Conservation (phyloP, 2,329 filamentous ascomycete genomes). For the Intubia oerlemansii region DNA sequence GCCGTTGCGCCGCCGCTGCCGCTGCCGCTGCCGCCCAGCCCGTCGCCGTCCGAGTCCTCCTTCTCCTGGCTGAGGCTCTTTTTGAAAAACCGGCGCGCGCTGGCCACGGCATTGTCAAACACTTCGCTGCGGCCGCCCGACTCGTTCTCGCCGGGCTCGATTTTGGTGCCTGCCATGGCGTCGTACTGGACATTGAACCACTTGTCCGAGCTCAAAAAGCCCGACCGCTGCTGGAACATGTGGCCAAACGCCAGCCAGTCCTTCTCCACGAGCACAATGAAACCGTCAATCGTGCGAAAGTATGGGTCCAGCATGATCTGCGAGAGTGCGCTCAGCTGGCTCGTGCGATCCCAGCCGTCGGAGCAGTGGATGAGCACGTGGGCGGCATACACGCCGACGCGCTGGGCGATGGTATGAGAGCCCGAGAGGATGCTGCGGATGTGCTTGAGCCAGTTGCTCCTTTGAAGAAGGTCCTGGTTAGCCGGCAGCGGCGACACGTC, state of each 20-base stretch:
- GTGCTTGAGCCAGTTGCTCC: conserved; percentile 82
- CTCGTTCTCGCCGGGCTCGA: conserved; percentile 40
- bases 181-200: conserved; percentile 87
- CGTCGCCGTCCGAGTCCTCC: conserved; percentile 39
- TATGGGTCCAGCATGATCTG: conserved; percentile 93
- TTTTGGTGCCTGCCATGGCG: conserved; percentile 39
- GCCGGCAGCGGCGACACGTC: conserved; percentile 70
- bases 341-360: conserved; percentile 94
- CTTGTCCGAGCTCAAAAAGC: conserved; percentile 72
- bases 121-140: conserved; percentile 38
- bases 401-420: conserved; percentile 61
- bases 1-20: too few relatives aligned
- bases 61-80: conserved; percentile 44
- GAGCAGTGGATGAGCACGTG: conserved; percentile 96
- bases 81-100: conserved; percentile 78
- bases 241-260: conserved; percentile 97
- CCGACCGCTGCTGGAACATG: conserved; percentile 88
- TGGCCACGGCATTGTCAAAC: conserved; percentile 66
- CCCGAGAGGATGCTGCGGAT: conserved; percentile 71
- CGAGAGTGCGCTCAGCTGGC: conserved; percentile 75
- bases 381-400: conserved; percentile 79
- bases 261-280: conserved; percentile 87
- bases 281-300: conserved; percentile 82
- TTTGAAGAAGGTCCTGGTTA: conserved; percentile 57
- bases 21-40: conserved; percentile 13